Conservation (phyloP, 108 stramenopile genomes). For the Epipyxis sp. region DNA sequence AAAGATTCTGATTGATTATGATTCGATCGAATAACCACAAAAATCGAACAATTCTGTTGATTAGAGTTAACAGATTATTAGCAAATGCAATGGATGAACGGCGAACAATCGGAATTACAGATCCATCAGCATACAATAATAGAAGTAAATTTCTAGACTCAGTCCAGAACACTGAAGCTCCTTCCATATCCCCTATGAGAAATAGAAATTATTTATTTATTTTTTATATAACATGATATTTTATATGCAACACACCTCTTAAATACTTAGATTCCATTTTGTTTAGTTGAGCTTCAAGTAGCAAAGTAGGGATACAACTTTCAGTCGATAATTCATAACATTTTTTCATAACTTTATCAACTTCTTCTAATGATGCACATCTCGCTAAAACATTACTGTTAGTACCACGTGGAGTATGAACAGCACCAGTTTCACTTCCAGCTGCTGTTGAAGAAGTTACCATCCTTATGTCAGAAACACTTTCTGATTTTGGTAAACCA, state of each 20-base stretch:
- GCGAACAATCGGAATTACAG: not conserved
- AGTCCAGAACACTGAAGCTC: not conserved
- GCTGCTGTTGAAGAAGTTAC: too few species aligned
- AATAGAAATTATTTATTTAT: not conserved
- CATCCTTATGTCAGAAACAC: too few species aligned
- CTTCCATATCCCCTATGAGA: not conserved
- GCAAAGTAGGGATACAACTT: too few species aligned
- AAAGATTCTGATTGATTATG: too few species aligned
- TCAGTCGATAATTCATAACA: too few species aligned
- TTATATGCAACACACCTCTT: too few species aligned
- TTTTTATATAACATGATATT: too few species aligned
- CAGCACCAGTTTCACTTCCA: too few species aligned
- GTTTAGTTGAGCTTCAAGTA: not conserved
- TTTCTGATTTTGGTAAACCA: not conserved
- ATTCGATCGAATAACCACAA: not conserved
- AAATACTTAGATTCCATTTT: too few species aligned
- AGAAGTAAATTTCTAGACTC: not conserved
- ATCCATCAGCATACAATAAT: not conserved
- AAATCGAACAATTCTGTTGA: not conserved
- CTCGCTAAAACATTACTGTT: too few species aligned
- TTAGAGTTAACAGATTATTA: not conserved
- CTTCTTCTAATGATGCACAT: slow-evolving; percentile 5
- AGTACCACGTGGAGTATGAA: too few species aligned
- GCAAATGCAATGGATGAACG: not conserved
- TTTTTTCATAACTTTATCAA: too few species aligned